Evolutionary conservation across 805 yeast species (phyloP), one percentile per base, ranked within the genome.

Genomic region (Saitoella complicata): DNA sequence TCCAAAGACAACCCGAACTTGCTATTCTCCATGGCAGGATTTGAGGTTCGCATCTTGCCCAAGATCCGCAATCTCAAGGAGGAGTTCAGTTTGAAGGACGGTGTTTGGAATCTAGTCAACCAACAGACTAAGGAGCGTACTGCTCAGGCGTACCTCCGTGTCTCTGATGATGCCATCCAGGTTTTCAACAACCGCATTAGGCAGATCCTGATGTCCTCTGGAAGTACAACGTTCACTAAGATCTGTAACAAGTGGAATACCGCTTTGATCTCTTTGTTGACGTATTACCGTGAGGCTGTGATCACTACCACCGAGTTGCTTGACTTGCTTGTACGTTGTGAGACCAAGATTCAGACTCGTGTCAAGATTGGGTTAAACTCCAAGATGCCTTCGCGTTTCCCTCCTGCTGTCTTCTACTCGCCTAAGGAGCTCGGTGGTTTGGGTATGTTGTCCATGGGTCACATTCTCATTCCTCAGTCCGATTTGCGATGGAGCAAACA

Each of bases 401-500:
- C 99, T 3, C 99, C 98, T 0, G 96, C 96, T 3, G 98, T 91
- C 0, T 91, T 91, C 56, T 91, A 91, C 58, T 86, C 98, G 0
- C 98, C 98, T 0, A 88, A 87, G 53, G 99, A 91, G 59, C 65
- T 91, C 3, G 98, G 99, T 42, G 99, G 99, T 39, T 65, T 91
- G 39, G 99, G 98, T 30, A 91, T 91, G 98, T 66, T 91, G 30
- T 83, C 95, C 68, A 97, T 97, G 0, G 84, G 95, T 9, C 98
- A 91, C 59, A 84, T 91, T 42, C 67, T 91, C 50, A 91, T 91
- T 51, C 98, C 98, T 0, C 81, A 94, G 0, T 79, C 94, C 5
- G 98, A 91, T 60, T 64, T 88, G 49, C 70, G 80, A 44, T 88
- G 94, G 91, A 84, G 95, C 0, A 74, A 73, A 54, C 96, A 87